A percentile compares a stretch with the other conserved stretches of the same genome.
Evolutionary conservation across 2,329 filamentous ascomycete genomes (phyloP).

Genomic region (Trichoderma pleuroti): DNA sequence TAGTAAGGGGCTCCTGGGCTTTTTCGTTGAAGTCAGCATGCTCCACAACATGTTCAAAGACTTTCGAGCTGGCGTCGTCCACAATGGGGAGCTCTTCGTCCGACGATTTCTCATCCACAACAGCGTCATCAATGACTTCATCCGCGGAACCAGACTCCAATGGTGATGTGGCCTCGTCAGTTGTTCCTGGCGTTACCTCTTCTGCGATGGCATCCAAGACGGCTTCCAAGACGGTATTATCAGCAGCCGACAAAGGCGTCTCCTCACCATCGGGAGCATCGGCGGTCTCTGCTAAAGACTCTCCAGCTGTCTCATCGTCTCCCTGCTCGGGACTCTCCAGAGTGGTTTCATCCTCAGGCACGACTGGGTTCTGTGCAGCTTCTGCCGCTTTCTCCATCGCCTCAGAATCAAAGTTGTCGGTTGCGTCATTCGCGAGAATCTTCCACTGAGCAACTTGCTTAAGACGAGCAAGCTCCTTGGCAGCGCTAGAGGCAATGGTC

Average conservation of each 20-base stretch:
- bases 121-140: conserved; percentile 20
- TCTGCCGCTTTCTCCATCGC: conserved; percentile 57
- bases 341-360: conserved; percentile 21
- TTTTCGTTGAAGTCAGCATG: not conserved
- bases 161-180: not conserved
- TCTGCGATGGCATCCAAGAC: conserved; percentile 19
- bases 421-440: conserved; percentile 67
- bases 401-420: conserved; percentile 74
- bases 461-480: conserved; percentile 72
- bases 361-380: conserved; percentile 32
- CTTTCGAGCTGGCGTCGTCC: not conserved
- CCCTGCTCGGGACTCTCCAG: conserved; percentile 24
- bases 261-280: conserved; percentile 17
- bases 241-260: conserved; percentile 19
- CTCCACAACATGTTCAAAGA: not conserved
- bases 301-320: conserved; percentile 27
- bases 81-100: not conserved
- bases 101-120: not conserved
- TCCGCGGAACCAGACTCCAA: conserved; percentile 21
- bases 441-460: conserved; percentile 87
- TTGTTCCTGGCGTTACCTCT: not conserved
- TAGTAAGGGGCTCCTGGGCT: not conserved
- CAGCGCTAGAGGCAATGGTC: conserved; percentile 71
- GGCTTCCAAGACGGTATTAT: not conserved
- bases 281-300: conserved; percentile 21